phyloP scores from a whole-genome alignment of 495 filamentous ascomycete genomes.

The Penicillium pulvis region DNA sequence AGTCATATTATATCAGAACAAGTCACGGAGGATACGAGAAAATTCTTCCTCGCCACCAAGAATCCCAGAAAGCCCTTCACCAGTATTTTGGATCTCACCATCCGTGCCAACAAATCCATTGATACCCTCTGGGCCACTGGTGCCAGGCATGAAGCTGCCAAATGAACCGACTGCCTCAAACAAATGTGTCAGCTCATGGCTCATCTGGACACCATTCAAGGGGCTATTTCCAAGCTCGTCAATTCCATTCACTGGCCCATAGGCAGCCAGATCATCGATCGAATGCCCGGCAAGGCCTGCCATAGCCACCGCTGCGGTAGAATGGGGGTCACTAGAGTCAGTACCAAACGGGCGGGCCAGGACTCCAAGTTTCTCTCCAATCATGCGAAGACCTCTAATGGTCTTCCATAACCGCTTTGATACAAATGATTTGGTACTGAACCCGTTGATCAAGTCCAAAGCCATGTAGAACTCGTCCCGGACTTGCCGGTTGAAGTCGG shows the following conservation, averaged over 20 bases:
- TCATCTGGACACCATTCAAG: conserved; percentile 63
- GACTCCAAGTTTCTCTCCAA: conserved; percentile 80
- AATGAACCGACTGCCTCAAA: conserved; percentile 72
- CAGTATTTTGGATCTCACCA: conserved; percentile 48
- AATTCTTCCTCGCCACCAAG: conserved; percentile 67
- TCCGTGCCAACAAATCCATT: conserved; percentile 46
- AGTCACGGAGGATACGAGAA: conserved; percentile 60
- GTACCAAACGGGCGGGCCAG: conserved; percentile 45
- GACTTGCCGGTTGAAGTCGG: conserved; percentile 71
- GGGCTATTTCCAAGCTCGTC: conserved; percentile 61
- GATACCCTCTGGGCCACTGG: conserved; percentile 39
- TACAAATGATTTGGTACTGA: conserved; percentile 77
- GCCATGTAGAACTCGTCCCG: conserved; percentile 88
- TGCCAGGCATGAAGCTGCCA: conserved; percentile 45
- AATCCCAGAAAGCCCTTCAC: conserved; percentile 49
- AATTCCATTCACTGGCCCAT: conserved; percentile 45
- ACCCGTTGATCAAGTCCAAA: conserved; percentile 76
- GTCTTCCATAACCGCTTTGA: conserved; percentile 81
- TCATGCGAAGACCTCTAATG: conserved; percentile 75
- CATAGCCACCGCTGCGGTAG: conserved; percentile 71
- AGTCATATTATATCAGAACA: conserved; percentile 52
- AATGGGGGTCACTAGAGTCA: conserved; percentile 58
- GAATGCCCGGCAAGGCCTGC: conserved; percentile 71
- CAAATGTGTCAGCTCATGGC: conserved; percentile 63
- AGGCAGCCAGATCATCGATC: conserved; percentile 60